Evolutionary conservation across 2,329 filamentous ascomycete species (phyloP).

Genomic region (Aspergillus fijiensis): DNA sequence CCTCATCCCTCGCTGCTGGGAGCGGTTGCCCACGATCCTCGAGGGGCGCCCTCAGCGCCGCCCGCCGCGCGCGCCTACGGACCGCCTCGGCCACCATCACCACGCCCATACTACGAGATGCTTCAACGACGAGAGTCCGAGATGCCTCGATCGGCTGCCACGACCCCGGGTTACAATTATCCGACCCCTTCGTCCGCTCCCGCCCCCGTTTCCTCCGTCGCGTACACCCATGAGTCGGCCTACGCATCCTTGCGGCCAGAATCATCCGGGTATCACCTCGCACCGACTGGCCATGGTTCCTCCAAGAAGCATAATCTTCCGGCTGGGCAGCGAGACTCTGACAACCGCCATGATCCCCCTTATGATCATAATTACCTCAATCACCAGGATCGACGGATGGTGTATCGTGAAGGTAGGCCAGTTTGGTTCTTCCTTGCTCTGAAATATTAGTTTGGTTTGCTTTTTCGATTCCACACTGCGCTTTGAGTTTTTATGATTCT

Average conservation of each 20-base stretch:
- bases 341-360: conserved; percentile 8
- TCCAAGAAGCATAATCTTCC: conserved; percentile 21
- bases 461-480: too few relatives aligned
- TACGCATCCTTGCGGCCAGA: conserved; percentile 26
- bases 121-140: conserved; percentile 12
- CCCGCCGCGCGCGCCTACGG: conserved; percentile 8
- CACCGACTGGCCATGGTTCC: conserved; percentile 23
- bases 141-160: conserved; percentile 16
- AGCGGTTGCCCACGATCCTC: conserved; percentile 30
- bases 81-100: conserved; percentile 9
- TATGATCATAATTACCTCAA: conserved; percentile 11
- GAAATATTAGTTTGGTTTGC: neutral
- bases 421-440: conserved; percentile 6
- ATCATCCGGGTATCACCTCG: conserved; percentile 22
- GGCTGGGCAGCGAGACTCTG: conserved; percentile 10
- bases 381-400: conserved; percentile 18
- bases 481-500: neutral
- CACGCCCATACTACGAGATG: conserved; percentile 10
- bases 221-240: conserved; percentile 18
- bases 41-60: conserved; percentile 23
- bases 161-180: conserved; percentile 13
- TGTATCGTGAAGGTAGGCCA: conserved; percentile 32
- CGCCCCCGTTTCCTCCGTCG: conserved; percentile 8
- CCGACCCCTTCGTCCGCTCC: conserved; percentile 8
- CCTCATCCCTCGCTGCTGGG: conserved; percentile 34